Conservation (phyloP, 768 basidiomycete species). For the Lactifluus pinguis region DNA sequence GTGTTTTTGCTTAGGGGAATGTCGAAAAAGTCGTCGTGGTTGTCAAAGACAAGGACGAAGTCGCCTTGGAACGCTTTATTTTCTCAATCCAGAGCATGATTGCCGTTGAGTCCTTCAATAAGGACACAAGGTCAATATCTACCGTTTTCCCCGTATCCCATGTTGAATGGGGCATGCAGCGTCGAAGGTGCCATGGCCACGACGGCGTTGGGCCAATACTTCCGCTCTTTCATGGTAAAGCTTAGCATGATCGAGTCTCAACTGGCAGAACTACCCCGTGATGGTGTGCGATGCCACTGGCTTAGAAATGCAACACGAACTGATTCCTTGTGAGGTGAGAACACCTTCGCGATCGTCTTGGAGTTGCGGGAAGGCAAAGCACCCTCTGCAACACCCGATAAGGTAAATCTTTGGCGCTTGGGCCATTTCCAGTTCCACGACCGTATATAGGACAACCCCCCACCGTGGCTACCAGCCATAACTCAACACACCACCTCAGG, state of each 20-base stretch:
- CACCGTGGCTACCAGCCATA: constrained; percentile 75
- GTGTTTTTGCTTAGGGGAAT: constrained; percentile 44
- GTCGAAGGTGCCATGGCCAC: constrained; percentile 64
- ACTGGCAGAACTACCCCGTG: constrained; percentile 48
- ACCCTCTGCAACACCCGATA: constrained; percentile 42
- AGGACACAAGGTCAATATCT: constrained; percentile 50
- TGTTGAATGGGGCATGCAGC: constrained; percentile 30
- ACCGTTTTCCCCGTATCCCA: neutral
- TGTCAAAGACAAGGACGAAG: constrained; percentile 72
- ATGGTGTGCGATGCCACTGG: constrained; percentile 32
- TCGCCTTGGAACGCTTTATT: constrained; percentile 82
- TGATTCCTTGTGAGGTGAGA: constrained; percentile 39
- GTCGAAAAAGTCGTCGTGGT: constrained; percentile 76
- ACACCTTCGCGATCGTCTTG: constrained; percentile 74
- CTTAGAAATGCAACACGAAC: neutral
- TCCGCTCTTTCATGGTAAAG: constrained; percentile 77
- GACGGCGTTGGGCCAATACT: constrained; percentile 57
- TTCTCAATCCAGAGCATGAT: constrained; percentile 84
- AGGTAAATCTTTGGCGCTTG: constrained; percentile 26
- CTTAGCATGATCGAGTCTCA: constrained; percentile 69
- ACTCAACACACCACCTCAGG: constrained; percentile 60
- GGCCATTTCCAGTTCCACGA: neutral
- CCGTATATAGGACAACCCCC: constrained; percentile 42
- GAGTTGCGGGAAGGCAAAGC: constrained; percentile 64
- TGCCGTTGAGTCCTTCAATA: constrained; percentile 57